phyloP scores from a whole-genome alignment of 495 filamentous ascomycete species.

The Aspergillus biplanus region DNA sequence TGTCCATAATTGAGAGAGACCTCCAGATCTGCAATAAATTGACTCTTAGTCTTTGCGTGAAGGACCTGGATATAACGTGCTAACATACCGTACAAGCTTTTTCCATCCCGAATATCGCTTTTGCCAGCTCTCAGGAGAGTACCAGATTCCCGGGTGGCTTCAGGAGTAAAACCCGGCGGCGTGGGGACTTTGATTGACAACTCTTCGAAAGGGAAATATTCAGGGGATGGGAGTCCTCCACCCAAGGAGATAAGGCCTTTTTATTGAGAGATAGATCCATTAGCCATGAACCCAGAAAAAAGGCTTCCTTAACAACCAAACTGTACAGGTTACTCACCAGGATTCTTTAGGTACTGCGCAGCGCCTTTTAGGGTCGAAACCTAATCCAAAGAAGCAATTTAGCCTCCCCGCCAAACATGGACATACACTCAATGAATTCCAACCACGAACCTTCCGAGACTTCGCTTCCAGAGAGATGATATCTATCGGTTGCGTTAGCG shows the following conservation, averaged over 20 bases:
- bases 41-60: background rate
- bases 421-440: no score
- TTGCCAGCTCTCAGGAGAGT: conserved; percentile 70
- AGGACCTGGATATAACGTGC: background rate
- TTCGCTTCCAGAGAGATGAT: conserved; percentile 45
- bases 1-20: conserved; percentile 91
- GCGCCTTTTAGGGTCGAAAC: conserved; percentile 77
- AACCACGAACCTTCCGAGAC: conserved; percentile 39
- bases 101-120: conserved; percentile 72
- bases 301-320: background rate
- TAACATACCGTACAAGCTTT: conserved; percentile 59
- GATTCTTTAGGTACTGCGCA: conserved; percentile 72
- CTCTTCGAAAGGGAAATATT: conserved; percentile 85
- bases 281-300: background rate
- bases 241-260: conserved; percentile 79
- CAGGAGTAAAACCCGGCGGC: conserved; percentile 69
- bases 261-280: background rate
- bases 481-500: conserved; percentile 30
- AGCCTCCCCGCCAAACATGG: background rate
- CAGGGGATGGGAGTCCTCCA: conserved; percentile 84
- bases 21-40: conserved; percentile 60
- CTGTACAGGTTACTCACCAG: conserved; percentile 43
- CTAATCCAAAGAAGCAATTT: conserved; percentile 26
- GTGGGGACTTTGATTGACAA: conserved; percentile 69
- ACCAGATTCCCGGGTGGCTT: conserved; percentile 58